Base-by-base conservation (phyloP, 805 yeast genomes). In the Saccharomyces kudriavzevii region DNA sequence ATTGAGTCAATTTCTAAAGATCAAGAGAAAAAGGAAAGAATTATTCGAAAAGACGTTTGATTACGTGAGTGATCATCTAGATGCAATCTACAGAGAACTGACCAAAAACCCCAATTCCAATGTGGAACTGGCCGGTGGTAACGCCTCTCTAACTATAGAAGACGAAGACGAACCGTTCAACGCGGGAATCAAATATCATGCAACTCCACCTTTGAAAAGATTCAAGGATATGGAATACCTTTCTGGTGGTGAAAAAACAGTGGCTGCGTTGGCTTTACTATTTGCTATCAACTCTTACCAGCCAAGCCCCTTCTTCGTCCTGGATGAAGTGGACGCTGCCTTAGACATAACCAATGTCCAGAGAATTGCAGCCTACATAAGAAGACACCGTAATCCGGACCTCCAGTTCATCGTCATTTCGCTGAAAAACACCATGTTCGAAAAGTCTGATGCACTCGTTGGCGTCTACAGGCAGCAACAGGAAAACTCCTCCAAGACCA, bases 261-360 rank as follows among this genome's bases (percentile, higher is more conserved):
- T 94, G 68, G 99, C 99, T 1, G 99, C 99, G 0, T 73, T 94
- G 58, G 97, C 98, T 0, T 74, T 94, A 57, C 70, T 94, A 49
- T 94, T 94, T 72, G 91, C 98, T 0, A 82, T 91, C 45, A 97
- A 94, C 67, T 84, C 95, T 0, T 86, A 74, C 70, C 92, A 85
- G 50, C 97, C 97, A 2, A 85, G 97, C 0, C 99, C 99, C 30
- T 94, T 94, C 67, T 92, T 94, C 66, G 96, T 94, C 0, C 74
- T 94, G 46, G 99, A 94, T 68, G 99, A 94, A 70, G 90, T 94
- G n/a, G 99, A 94, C 72, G 98, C 99, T 0, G 98, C 98, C 0
- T 77, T 94, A 55, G 99, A 94, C 70, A 84, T 87, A 55, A 82
- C 89, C 25, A 94, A 94, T 64, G 97, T 94, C 25, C 81, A 81